These are phyloP conservation scores for Periconia sp. DNA, from an alignment of 2,329 filamentous ascomycete genomes.

Conservation along the genomic window DNA sequence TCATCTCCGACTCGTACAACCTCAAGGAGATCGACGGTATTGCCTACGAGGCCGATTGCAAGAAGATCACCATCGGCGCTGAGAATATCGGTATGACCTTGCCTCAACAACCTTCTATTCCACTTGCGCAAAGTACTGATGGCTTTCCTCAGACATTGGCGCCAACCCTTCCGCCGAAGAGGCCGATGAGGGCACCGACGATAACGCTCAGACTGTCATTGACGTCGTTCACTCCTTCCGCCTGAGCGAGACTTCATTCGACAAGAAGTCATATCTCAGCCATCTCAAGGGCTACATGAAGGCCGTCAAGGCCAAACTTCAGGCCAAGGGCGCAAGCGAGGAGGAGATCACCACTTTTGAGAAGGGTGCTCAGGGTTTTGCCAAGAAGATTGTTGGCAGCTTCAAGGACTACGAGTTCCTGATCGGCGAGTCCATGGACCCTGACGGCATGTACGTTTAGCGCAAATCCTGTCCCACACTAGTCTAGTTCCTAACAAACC, in stretches of 20 bases:
- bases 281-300: slow-evolving; percentile 98
- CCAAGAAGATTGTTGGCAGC: slow-evolving; percentile 82
- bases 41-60: slow-evolving; percentile 90
- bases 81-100: slow-evolving; percentile 70
- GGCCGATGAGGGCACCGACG: slow-evolving; percentile 76
- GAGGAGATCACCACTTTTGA: slow-evolving; percentile 80
- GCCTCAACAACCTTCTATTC: neutral
- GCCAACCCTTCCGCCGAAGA: slow-evolving; percentile 98
- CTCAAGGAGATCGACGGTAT: slow-evolving; percentile 79
- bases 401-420: slow-evolving; percentile 98
- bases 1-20: slow-evolving; percentile 94
- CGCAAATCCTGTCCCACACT: neutral
- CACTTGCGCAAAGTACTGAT: slow-evolving; percentile 12
- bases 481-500: slow-evolving; percentile 6
- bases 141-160: slow-evolving; percentile 71
- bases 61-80: slow-evolving; percentile 81
- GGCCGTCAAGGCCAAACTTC: slow-evolving; percentile 80
- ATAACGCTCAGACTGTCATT: slow-evolving; percentile 76
- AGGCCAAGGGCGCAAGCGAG: slow-evolving; percentile 62
- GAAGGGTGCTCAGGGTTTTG: slow-evolving; percentile 72
- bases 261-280: slow-evolving; percentile 84
- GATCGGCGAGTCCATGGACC: slow-evolving; percentile 90
- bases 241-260: slow-evolving; percentile 76
- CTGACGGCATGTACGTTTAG: slow-evolving; percentile 87
- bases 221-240: slow-evolving; percentile 94